These are phyloP conservation scores for Phylloporus sp. DNA, from an alignment of 1,284 basidiomycete species.

Conservation along the genomic window DNA sequence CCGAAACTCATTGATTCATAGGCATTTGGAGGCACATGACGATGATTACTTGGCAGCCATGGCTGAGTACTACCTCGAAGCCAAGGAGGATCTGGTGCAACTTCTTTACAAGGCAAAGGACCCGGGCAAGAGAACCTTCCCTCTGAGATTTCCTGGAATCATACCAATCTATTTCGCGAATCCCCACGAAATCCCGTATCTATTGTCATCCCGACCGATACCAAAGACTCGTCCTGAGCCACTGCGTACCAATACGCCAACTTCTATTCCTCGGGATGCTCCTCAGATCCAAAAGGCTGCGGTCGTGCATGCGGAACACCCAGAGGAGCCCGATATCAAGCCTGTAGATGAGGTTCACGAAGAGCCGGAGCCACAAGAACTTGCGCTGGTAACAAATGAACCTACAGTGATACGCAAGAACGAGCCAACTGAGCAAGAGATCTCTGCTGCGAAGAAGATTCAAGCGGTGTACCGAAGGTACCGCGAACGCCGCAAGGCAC, in stretches of 20 bases:
- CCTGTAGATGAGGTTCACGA: too few species aligned
- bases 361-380: too few species aligned
- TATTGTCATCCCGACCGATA: conserved; percentile 27
- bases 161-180: conserved; percentile 23
- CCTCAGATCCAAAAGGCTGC: too few species aligned
- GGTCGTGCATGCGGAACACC: too few species aligned
- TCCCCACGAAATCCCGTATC: conserved; percentile 28
- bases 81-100: conserved; percentile 30
- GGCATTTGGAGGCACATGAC: conserved; percentile 22
- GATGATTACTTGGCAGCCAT: conserved; percentile 25
- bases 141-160: conserved; percentile 21
- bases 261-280: conserved; percentile 9
- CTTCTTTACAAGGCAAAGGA: conserved; percentile 26
- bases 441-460: conserved; percentile 27
- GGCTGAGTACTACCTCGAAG: conserved; percentile 23
- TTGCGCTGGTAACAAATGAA: conserved; percentile 23
- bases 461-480: conserved; percentile 34
- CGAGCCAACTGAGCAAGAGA: conserved; percentile 28
- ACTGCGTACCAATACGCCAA: conserved; percentile 15
- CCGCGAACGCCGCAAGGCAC: conserved; percentile 28
- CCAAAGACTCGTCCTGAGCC: conserved; percentile 25
- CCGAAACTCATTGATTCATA: conserved; percentile 1
- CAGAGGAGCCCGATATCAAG: too few species aligned
- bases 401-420: conserved; percentile 13
- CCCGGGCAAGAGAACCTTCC: not conserved